These are phyloP conservation scores for Niebla homalea DNA, from an alignment of 495 filamentous ascomycete genomes.

Conservation along the genomic window DNA sequence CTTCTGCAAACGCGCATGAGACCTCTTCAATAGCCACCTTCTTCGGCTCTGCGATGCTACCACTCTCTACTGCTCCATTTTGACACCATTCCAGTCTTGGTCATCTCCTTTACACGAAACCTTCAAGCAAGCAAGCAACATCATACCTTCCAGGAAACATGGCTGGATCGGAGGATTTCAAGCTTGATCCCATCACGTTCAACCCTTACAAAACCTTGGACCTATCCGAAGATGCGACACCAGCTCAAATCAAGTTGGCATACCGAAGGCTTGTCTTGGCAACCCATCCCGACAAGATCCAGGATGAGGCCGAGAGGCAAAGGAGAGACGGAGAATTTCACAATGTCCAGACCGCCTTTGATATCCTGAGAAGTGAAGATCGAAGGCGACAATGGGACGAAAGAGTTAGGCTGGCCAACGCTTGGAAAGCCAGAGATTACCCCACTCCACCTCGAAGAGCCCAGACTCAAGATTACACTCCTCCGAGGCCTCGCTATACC, in stretches of 20 bases:
- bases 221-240: constrained; percentile 58
- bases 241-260: constrained; percentile 60
- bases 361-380: constrained; percentile 69
- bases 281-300: constrained; percentile 91
- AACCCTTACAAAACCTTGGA: constrained; percentile 80
- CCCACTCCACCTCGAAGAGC: constrained; percentile 2
- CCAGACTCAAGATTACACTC: constrained; percentile 3
- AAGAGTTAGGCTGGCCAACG: constrained; percentile 49
- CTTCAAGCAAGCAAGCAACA: not conserved
- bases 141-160: not conserved
- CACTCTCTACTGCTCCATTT: too few relatives aligned
- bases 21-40: too few relatives aligned
- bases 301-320: constrained; percentile 53
- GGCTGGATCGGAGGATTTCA: not conserved
- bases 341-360: constrained; percentile 85
- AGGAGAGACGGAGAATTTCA: constrained; percentile 78
- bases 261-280: constrained; percentile 88
- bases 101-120: not conserved
- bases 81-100: not conserved
- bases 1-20: too few relatives aligned
- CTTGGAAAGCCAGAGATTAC: constrained; percentile 33
- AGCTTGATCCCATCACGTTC: constrained; percentile 39
- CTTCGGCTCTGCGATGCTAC: too few relatives aligned
- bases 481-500: constrained; percentile 6
- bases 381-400: constrained; percentile 66